These are phyloP conservation scores for Pichia membranifaciens DNA, from an alignment of 805 yeast genomes.

Conservation along the genomic window DNA sequence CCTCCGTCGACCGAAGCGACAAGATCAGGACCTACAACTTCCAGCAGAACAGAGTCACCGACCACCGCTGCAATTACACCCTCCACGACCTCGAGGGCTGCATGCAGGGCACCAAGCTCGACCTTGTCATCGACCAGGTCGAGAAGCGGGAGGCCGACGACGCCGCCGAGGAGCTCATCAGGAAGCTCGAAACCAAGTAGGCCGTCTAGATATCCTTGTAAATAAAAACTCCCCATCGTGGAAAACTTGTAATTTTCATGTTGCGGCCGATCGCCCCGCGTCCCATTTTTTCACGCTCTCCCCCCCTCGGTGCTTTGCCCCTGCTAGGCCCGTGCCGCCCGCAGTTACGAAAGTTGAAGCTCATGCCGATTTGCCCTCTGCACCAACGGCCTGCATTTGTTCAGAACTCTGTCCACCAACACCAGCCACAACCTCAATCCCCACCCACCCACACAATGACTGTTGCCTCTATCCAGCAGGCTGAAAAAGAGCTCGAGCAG, in stretches of 20 bases:
- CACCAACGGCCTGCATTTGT: too few relatives aligned
- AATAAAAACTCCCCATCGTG: too few relatives aligned
- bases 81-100: slow-evolving; percentile 69
- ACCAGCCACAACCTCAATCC: too few relatives aligned
- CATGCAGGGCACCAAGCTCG: slow-evolving; percentile 54
- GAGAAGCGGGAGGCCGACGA: slow-evolving; percentile 41
- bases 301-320: neutral
- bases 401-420: too few relatives aligned
- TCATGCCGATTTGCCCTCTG: neutral
- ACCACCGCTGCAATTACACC: slow-evolving; percentile 81
- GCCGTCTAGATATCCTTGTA: too few relatives aligned
- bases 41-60: slow-evolving; percentile 89
- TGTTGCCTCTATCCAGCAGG: slow-evolving; percentile 42
- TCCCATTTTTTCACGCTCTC: too few relatives aligned
- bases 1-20: slow-evolving; percentile 85
- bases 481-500: slow-evolving; percentile 50
- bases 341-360: neutral
- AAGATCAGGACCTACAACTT: slow-evolving; percentile 91
- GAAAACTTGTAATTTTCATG: too few relatives aligned
- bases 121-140: slow-evolving; percentile 50
- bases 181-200: slow-evolving; percentile 15
- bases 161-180: slow-evolving; percentile 36
- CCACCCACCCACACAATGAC: slow-evolving; percentile 28
- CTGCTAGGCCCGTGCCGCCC: too few relatives aligned
- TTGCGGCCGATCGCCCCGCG: too few relatives aligned